Percentiles rank a stretch among this genome's conserved stretches.
Conservation (phyloP, 306 rosid genomes). For the Corylus avellana region DNA sequence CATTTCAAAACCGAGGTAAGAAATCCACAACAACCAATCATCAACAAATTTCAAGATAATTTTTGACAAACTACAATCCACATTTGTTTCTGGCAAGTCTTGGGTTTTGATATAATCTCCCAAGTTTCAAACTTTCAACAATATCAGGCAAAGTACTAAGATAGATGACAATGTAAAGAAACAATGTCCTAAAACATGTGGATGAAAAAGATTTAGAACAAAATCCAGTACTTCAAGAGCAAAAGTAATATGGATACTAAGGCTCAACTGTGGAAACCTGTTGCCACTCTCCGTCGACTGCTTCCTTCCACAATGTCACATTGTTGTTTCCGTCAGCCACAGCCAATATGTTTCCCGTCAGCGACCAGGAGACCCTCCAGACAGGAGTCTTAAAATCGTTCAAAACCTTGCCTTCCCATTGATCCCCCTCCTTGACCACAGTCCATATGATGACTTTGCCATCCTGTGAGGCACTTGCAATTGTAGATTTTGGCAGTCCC, state of each 20-base stretch:
- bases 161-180: background rate
- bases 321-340: conserved; percentile 85
- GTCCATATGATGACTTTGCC: conserved; percentile 84
- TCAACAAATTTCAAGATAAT: background rate
- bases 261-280: conserved; percentile 83
- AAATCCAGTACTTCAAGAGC: background rate
- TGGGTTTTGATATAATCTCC: background rate
- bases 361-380: conserved; percentile 89
- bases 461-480: conserved; percentile 83
- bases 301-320: conserved; percentile 86
- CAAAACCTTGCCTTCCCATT: conserved; percentile 82
- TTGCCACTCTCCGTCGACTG: conserved; percentile 86
- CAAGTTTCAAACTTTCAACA: background rate
- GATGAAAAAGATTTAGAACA: background rate
- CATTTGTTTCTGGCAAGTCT: background rate
- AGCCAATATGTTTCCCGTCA: conserved; percentile 83
- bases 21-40: background rate
- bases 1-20: background rate
- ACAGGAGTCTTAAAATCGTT: conserved; percentile 77
- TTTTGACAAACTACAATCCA: background rate
- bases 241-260: conserved; percentile 41
- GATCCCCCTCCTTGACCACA: conserved; percentile 81
- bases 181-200: conserved; percentile 1
- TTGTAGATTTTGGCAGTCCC: conserved; percentile 84
- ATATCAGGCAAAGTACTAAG: background rate